Base-by-base conservation (phyloP, 2,329 filamentous ascomycete species). In the Kalaharituber pfeilii region DNA sequence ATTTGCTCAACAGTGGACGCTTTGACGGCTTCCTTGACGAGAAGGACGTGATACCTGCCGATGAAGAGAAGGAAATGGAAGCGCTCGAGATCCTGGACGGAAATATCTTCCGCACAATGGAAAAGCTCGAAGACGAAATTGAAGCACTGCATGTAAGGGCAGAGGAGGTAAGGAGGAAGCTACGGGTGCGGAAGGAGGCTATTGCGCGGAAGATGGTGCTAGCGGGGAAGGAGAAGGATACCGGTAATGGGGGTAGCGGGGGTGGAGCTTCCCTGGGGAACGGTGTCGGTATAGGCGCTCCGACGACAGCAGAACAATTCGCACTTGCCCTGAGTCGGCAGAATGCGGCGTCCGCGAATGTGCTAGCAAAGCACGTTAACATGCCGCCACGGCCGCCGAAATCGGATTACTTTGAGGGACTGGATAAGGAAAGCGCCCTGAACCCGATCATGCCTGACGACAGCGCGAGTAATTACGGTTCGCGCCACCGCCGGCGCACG, bases 81-180 rank as follows among this genome's bases (percentile, higher is more conserved):
- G 45, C 54, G 22, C 54, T 62, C 30, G 56, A 52, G 29, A 26
- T 47, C 3, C 57, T 62, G 7, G 55, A 62, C 22, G 52, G 49
- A 11, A 54, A 53, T 20, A 57, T 62, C 45, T 55, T 52, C 24
- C 49, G 49, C 5, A 57, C 58, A 9, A 54, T 62, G 4, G 59
- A 60, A 49, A 54, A 53, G 13, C 57, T 62, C 15, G 59, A 60
- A 49, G 59, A 59, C 22, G 60, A 62, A 49, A 55, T 62, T 15
- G 60, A 60, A 44, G 60, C 60, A n/a, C 59, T 62, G 15, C 59
- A 62, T 27, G 57, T 51, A 42, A 56, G 59, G 3, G 53, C 59
- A 5, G 53, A 60, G 13, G 52, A 60, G 7, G 59, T 61, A n/a
- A 54, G 59, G 7, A 58, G 59, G n/a, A 59, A 59, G 8, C 52